phyloP scores from a whole-genome alignment of 768 basidiomycete species.

The Termitomyces heimii region DNA sequence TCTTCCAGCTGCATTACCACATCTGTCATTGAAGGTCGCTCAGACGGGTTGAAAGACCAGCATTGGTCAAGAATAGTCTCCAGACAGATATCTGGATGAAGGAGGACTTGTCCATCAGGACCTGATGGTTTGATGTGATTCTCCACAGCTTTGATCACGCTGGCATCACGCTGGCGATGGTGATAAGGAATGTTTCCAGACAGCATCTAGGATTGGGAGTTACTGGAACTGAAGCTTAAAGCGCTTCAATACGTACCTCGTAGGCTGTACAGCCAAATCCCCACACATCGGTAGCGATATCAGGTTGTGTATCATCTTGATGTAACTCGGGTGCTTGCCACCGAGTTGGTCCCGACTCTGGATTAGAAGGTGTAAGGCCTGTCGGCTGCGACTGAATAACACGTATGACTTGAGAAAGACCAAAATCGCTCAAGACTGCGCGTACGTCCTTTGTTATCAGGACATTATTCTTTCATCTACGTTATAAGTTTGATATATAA shows the following conservation, averaged over 20 bases:
- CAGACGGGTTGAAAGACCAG: conserved; percentile 9
- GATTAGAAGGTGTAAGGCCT: conserved; percentile 23
- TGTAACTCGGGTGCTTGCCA: conserved; percentile 30
- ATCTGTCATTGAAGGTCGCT: conserved; percentile 1
- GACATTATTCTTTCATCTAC: conserved; percentile 33
- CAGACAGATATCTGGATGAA: not conserved
- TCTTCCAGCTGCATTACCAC: conserved; percentile 2
- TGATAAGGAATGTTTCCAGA: conserved; percentile 10
- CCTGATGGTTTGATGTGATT: conserved; percentile 10
- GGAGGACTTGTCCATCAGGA: not conserved
- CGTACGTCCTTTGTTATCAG: conserved; percentile 33
- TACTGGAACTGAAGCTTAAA: not conserved
- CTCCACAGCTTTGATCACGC: conserved; percentile 8
- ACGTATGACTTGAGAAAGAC: conserved; percentile 30
- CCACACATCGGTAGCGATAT: conserved; percentile 25
- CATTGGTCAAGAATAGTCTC: conserved; percentile 5
- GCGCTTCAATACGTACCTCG: conserved; percentile 16
- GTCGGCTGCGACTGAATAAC: conserved; percentile 20
- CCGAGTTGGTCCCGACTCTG: conserved; percentile 23
- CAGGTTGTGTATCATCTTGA: conserved; percentile 22
- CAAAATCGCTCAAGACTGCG: conserved; percentile 41
- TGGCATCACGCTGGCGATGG: conserved; percentile 8
- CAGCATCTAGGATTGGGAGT: not conserved
- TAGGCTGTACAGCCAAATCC: conserved; percentile 29
- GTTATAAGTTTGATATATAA: not conserved